phyloP scores from a whole-genome alignment of 2,329 filamentous ascomycete species.

The Emergomyces orientalis region DNA sequence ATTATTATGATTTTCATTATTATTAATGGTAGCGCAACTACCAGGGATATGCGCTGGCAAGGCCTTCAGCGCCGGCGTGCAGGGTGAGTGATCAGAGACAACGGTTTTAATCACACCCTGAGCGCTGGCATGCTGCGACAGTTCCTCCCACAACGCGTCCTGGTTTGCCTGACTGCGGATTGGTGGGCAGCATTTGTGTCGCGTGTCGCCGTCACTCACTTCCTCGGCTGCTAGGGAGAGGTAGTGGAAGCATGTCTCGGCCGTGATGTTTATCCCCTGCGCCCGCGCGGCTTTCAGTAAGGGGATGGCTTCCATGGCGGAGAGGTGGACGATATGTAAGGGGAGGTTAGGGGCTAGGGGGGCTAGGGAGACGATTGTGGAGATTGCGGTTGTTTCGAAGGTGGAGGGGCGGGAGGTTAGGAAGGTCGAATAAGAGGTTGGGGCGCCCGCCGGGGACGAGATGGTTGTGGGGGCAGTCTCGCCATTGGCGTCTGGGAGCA shows the following conservation, averaged over 20 bases:
- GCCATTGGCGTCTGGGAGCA: slow-evolving; percentile 65
- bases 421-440: slow-evolving; percentile 79
- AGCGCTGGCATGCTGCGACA: slow-evolving; percentile 44
- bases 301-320: slow-evolving; percentile 78
- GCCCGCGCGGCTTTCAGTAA: slow-evolving; percentile 64
- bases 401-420: slow-evolving; percentile 78
- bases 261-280: slow-evolving; percentile 73
- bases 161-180: slow-evolving; percentile 76
- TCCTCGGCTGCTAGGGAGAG: slow-evolving; percentile 73
- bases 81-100: slow-evolving; percentile 92
- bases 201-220: slow-evolving; percentile 73
- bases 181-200: slow-evolving; percentile 92
- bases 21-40: slow-evolving; percentile 19
- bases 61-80: slow-evolving; percentile 88
- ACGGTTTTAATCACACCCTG: slow-evolving; percentile 83
- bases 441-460: slow-evolving; percentile 58
- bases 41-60: slow-evolving; percentile 62
- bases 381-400: slow-evolving; percentile 86
- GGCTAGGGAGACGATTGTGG: slow-evolving; percentile 74
- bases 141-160: slow-evolving; percentile 76
- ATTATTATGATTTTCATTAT: slow-evolving; percentile 19
- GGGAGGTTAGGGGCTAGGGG: slow-evolving; percentile 70
- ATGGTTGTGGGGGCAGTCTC: slow-evolving; percentile 66
- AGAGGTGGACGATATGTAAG: slow-evolving; percentile 89
- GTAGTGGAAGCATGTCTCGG: slow-evolving; percentile 95